Evolutionary conservation across 768 basidiomycete genomes (phyloP).

Genomic region (Lactarius trivialis): DNA sequence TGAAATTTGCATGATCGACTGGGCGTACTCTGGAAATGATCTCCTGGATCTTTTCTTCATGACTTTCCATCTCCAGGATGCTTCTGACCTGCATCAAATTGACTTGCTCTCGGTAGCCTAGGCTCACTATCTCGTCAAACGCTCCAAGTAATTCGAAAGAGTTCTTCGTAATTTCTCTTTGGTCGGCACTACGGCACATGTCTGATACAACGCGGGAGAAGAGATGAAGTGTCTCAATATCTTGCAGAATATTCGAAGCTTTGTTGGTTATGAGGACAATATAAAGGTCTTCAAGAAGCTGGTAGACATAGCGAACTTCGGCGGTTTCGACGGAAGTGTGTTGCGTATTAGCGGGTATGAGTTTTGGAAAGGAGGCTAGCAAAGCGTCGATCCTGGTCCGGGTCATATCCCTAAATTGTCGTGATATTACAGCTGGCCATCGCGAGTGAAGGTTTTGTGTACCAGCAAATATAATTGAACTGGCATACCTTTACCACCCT

Average conservation of each 20-base stretch:
- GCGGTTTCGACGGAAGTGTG: constrained; percentile 95
- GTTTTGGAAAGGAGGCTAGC: constrained; percentile 93
- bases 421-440: constrained; percentile 79
- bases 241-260: constrained; percentile 97
- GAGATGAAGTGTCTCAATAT: constrained; percentile 93
- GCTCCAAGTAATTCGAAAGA: constrained; percentile 91
- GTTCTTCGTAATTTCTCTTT: constrained; percentile 84
- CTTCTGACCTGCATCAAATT: constrained; percentile 74
- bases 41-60: constrained; percentile 94
- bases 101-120: constrained; percentile 79
- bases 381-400: constrained; percentile 91
- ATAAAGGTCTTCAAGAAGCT: constrained; percentile 93
- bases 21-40: constrained; percentile 84
- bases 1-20: neutral
- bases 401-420: constrained; percentile 92
- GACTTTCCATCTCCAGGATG: constrained; percentile 83
- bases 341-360: constrained; percentile 90
- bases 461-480: neutral
- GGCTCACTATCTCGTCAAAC: constrained; percentile 92
- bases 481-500: constrained; percentile 80
- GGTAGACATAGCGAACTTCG: constrained; percentile 95
- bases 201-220: constrained; percentile 92
- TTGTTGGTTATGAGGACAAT: constrained; percentile 98
- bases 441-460: neutral
- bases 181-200: constrained; percentile 78